Conservation (phyloP, 331 rosid genomes). For the Acacia pycnantha region DNA sequence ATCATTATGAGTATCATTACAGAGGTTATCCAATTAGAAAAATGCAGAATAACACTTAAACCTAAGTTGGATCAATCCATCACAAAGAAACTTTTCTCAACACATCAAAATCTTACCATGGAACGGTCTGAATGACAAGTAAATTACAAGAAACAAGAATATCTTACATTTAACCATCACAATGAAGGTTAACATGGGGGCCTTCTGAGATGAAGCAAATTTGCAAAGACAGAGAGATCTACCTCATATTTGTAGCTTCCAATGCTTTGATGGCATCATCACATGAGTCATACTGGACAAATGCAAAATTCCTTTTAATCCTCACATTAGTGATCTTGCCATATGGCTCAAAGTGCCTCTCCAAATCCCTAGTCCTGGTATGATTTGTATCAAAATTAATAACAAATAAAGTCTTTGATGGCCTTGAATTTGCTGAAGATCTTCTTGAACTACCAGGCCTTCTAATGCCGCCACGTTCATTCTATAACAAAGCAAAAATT, state of each 20-base stretch:
- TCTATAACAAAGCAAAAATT: constrained; percentile 45
- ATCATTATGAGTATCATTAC: background rate
- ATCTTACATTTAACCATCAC: background rate
- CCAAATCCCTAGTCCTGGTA: constrained; percentile 94
- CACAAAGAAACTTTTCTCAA: constrained; percentile 9
- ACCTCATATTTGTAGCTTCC: constrained; percentile 95
- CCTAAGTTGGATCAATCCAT: background rate
- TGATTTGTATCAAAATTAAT: constrained; percentile 89
- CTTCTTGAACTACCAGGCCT: constrained; percentile 79
- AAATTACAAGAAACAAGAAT: background rate
- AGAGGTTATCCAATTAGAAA: constrained; percentile 1
- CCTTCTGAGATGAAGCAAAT: constrained; percentile 1
- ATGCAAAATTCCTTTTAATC: constrained; percentile 93
- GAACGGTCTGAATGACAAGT: background rate
- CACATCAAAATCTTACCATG: constrained; percentile 3
- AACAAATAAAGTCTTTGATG: constrained; percentile 91
- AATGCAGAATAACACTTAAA: constrained; percentile 1
- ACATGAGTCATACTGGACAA: constrained; percentile 89
- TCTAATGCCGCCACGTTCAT: constrained; percentile 90
- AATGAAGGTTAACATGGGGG: background rate
- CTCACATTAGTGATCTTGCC: constrained; percentile 94
- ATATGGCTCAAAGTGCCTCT: constrained; percentile 95
- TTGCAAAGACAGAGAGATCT: constrained; percentile 7
- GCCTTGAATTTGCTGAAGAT: constrained; percentile 67
- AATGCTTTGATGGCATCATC: constrained; percentile 94